These are phyloP conservation scores for Mucor circinelloides DNA, from an alignment of 371 early-diverging fungal genomes.

Conservation along the genomic window DNA sequence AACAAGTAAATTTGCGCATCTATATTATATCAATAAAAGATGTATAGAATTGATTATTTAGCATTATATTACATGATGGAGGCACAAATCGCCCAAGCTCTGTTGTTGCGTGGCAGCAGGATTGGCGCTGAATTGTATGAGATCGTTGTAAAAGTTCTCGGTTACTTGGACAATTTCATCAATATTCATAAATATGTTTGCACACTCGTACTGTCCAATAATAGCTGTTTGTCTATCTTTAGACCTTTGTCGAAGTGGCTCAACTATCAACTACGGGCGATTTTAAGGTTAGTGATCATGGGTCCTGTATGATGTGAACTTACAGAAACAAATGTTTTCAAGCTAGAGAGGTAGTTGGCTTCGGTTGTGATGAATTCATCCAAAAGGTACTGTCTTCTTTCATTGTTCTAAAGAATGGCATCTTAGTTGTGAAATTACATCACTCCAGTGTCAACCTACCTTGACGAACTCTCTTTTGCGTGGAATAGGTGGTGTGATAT, in stretches of 20 bases:
- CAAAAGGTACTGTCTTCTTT: slow-evolving; percentile 16
- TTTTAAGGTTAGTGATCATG: not conserved
- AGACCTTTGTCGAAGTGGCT: slow-evolving; percentile 22
- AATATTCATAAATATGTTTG: slow-evolving; percentile 33
- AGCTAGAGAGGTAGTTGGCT: slow-evolving; percentile 20
- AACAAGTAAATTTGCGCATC: slow-evolving; percentile 22
- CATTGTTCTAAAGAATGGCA: slow-evolving; percentile 5
- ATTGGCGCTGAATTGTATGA: slow-evolving; percentile 1
- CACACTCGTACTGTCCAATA: slow-evolving; percentile 25
- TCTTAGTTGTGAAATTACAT: not conserved
- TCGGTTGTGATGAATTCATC: slow-evolving; percentile 28
- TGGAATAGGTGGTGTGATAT: slow-evolving; percentile 1
- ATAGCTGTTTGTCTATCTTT: slow-evolving; percentile 22
- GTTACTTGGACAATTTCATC: slow-evolving; percentile 25
- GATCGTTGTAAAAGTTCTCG: slow-evolving; percentile 15
- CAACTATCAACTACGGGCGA: slow-evolving; percentile 15
- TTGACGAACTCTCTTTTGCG: slow-evolving; percentile 19
- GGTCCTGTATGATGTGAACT: not conserved
- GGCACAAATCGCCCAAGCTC: slow-evolving; percentile 22
- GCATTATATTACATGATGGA: slow-evolving; percentile 16
- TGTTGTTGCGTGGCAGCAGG: not conserved
- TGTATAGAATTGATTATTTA: not conserved
- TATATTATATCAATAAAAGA: not conserved
- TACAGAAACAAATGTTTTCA: slow-evolving; percentile 21
- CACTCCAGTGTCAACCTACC: not conserved